phyloP scores from a whole-genome alignment of 306 rosid species.

The Gastrolobium villosum region DNA sequence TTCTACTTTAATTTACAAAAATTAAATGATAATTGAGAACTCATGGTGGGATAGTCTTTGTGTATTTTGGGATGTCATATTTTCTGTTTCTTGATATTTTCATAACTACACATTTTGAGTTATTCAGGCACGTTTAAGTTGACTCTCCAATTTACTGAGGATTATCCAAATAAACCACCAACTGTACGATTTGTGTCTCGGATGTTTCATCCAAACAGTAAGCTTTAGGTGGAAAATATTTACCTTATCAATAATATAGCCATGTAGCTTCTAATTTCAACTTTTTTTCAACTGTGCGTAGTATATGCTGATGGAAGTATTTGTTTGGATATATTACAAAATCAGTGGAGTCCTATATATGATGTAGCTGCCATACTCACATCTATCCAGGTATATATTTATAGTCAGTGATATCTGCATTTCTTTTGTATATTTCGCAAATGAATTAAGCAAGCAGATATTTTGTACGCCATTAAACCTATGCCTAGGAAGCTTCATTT shows the following conservation, averaged over 20 bases:
- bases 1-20: neutral
- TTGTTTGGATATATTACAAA: conserved; percentile 59
- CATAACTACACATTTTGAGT: conserved; percentile 41
- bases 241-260: conserved; percentile 7
- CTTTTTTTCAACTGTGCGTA: conserved; percentile 27
- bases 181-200: conserved; percentile 83
- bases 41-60: neutral
- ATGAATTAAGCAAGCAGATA: conserved; percentile 4
- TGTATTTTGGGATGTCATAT: conserved; percentile 10
- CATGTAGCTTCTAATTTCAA: neutral
- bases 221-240: conserved; percentile 44
- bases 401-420: neutral
- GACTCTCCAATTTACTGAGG: conserved; percentile 78
- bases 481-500: conserved; percentile 11
- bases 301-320: conserved; percentile 66
- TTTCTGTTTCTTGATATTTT: conserved; percentile 11
- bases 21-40: neutral
- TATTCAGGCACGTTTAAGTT: conserved; percentile 76
- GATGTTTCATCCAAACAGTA: conserved; percentile 87
- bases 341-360: conserved; percentile 65
- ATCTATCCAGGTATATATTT: conserved; percentile 57
- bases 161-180: conserved; percentile 85
- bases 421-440: conserved; percentile 1
- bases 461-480: neutral
- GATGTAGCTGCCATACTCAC: conserved; percentile 63